These are phyloP conservation scores for Trichoderma erinaceum DNA, from an alignment of 495 filamentous ascomycete genomes.

Conservation along the genomic window DNA sequence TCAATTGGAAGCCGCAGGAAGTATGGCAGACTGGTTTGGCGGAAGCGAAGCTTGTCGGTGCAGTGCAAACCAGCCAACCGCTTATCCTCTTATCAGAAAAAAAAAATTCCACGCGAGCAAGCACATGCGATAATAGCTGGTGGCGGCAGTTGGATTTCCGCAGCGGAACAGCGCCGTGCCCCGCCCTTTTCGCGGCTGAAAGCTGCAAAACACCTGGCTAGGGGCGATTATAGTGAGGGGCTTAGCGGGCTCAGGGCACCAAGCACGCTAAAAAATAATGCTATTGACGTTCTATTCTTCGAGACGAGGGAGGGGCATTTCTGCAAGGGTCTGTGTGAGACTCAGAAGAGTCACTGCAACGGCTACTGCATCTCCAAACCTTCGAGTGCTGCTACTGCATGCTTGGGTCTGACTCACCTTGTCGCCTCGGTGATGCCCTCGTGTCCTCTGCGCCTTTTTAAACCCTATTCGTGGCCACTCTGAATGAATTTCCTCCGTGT, in stretches of 20 bases:
- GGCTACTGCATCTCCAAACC: neutral
- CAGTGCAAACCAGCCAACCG: neutral
- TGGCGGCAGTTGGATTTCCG: neutral
- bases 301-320: conserved; percentile 4
- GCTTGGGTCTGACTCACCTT: neutral
- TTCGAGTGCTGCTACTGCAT: neutral
- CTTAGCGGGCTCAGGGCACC: neutral
- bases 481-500: conserved; percentile 27
- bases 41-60: neutral
- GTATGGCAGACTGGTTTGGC: neutral
- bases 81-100: neutral
- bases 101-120: neutral
- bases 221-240: conserved; percentile 10
- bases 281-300: neutral
- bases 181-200: neutral
- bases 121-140: neutral
- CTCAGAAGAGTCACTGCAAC: neutral
- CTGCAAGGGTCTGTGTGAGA: neutral
- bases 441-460: neutral
- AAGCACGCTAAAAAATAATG: conserved; percentile 8
- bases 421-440: conserved; percentile 13
- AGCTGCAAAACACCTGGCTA: neutral
- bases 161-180: conserved; percentile 9
- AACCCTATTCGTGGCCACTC: conserved; percentile 17
- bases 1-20: neutral